Percentiles rank a stretch among this genome's conserved stretches.
Evolutionary conservation across 2,329 filamentous ascomycete species (phyloP).

Genomic region (Rutstroemia sp.): DNA sequence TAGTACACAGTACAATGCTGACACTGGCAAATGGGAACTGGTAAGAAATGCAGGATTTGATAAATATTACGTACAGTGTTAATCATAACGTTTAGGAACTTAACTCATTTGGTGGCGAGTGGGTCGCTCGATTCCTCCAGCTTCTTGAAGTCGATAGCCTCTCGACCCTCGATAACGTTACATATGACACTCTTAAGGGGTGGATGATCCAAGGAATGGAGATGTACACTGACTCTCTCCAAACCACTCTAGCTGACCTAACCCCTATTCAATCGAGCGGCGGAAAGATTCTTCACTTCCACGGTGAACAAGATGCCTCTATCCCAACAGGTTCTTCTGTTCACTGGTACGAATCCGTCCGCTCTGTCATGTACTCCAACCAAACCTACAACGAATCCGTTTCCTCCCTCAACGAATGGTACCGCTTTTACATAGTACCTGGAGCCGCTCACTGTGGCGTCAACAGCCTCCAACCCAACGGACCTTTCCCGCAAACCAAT

Average conservation of each 20-base stretch:
- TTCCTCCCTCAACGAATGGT: constrained; percentile 43
- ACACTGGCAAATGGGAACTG: background rate
- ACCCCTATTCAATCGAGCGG: constrained; percentile 41
- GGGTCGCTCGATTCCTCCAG: constrained; percentile 35
- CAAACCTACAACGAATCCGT: constrained; percentile 33
- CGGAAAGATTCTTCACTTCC: constrained; percentile 51
- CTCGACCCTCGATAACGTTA: constrained; percentile 38
- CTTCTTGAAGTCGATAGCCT: constrained; percentile 35
- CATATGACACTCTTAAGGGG: constrained; percentile 47
- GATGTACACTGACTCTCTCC: constrained; percentile 42
- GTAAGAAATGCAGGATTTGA: background rate
- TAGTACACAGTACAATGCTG: background rate
- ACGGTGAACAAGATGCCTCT: constrained; percentile 47
- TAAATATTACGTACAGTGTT: constrained; percentile 12
- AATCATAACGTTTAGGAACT: too few relatives aligned
- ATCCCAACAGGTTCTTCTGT: constrained; percentile 47
- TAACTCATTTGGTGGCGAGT: constrained; percentile 27
- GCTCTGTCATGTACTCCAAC: constrained; percentile 40
- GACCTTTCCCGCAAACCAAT: constrained; percentile 41
- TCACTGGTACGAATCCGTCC: constrained; percentile 48
- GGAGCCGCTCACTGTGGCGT: constrained; percentile 44
- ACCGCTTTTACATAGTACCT: constrained; percentile 46
- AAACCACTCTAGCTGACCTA: constrained; percentile 47
- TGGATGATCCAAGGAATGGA: constrained; percentile 45
- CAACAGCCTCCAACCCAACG: constrained; percentile 35